Percentiles rank a stretch among this genome's conserved stretches.
Evolutionary conservation across 495 filamentous ascomycete species (phyloP).

Genomic region (Tricharina praecox): DNA sequence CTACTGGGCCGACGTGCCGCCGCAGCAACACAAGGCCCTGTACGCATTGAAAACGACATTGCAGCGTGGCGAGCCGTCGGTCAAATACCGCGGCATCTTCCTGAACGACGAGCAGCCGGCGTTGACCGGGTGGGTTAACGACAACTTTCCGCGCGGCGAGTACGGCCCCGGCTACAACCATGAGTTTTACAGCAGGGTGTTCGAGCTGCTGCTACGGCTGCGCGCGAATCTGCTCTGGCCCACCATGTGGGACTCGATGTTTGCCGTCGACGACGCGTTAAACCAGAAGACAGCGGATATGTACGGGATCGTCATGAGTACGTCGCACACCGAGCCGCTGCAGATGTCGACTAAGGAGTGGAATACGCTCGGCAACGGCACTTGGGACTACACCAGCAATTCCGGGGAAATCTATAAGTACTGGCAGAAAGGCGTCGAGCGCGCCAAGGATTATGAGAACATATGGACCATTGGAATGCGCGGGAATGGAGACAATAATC

Average conservation of each 20-base stretch:
- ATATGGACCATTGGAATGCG: conserved; percentile 61
- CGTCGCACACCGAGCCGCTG: conserved; percentile 60
- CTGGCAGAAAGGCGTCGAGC: conserved; percentile 47
- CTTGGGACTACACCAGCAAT: conserved; percentile 52
- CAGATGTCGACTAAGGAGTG: conserved; percentile 57
- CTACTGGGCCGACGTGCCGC: conserved; percentile 54
- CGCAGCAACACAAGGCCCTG: conserved; percentile 36
- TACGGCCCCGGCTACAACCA: conserved; percentile 45
- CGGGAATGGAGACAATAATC: conserved; percentile 45
- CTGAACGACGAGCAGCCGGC: conserved; percentile 63
- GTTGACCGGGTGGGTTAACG: conserved; percentile 50
- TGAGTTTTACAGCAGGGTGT: conserved; percentile 51
- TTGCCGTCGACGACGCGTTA: conserved; percentile 48
- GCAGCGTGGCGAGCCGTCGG: conserved; percentile 42
- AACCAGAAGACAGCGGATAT: conserved; percentile 54
- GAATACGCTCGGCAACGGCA: conserved; percentile 37
- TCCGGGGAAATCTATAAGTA: conserved; percentile 47
- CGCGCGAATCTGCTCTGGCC: conserved; percentile 65
- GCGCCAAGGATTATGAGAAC: conserved; percentile 46
- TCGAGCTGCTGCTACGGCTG: conserved; percentile 52
- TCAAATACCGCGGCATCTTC: conserved; percentile 66
- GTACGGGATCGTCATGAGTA: conserved; percentile 55
- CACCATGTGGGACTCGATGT: conserved; percentile 52
- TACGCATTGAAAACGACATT: conserved; percentile 38
- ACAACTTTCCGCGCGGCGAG: conserved; percentile 32